Base-by-base conservation (phyloP, 1,139 yeast genomes). In the Candida tetrigidarum region DNA sequence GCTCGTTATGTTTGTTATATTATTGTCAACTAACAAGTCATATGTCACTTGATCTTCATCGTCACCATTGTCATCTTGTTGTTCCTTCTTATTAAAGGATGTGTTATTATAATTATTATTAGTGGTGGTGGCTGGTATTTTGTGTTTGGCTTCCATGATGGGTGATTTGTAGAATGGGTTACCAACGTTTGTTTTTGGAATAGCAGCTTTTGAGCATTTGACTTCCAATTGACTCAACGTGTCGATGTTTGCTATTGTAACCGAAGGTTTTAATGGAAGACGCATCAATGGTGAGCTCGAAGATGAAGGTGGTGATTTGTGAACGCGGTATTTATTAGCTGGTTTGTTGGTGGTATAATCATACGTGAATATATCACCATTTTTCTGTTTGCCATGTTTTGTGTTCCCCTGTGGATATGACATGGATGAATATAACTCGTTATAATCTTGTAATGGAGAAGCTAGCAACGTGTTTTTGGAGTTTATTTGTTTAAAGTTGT, bases 221-320 rank as follows among this genome's bases (percentile, higher is more conserved):
- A 16, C 12, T 5, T 38, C 36, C 10, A 38, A 16, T 3, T 42
- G 50, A 12, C 33, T 26, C 16, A 53, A 41, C 2, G 49, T 48
- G 19, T 49, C 50, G 11, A 64, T 57, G 20, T 66, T 58, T 5
- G 64, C 59, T 16, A 62, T 61, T 14, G 63, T 59, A 12, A 63
- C 65, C 6, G 57, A 51, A 2, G 67, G 67, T 46, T 62, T 62
- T 43, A 59, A 45, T 6, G 59, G 56, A 6, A 53, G 53, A 29
- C 48, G 46, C 39, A 41, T 41, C 10, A 26, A 18, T 2, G 52
- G 50, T 2, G 54, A 45, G 4, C 40, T 23, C 12, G 20, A 29
- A 18, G 50, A 36, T 18, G n/a, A n/a, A n/a, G n/a, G n/a, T n/a
- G n/a, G n/a, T n/a, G 50, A 33, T 44, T 50, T 51, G 33, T 34